Base-by-base conservation (phyloP, 116 monocot genomes). In the Iris pallida region DNA sequence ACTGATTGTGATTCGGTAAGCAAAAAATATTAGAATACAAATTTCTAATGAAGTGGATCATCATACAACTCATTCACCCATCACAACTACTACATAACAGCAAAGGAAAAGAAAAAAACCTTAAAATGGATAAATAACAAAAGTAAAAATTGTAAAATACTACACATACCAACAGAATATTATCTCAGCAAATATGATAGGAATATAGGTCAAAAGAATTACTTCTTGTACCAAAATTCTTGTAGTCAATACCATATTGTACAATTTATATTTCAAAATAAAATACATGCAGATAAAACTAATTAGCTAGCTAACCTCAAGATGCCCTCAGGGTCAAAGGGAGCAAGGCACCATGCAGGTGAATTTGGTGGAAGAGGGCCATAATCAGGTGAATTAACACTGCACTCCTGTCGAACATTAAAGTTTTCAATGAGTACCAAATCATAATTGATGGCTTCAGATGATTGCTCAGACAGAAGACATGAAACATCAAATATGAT, bases 371-470 rank as follows among this genome's bases (percentile, higher is more conserved):
- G 85, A 19, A 75, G 72, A 40, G 85, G 78, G 3, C 85, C 85
- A 85, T 85, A 85, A 78, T 81, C 85, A 57, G 85, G 85, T 55
- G 85, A 85, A 54, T 81, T 85, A n/a, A 78, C 60, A 76, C 85
- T 85, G 62, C 85, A 85, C 59, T 81, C 81, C 85, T 85, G n/a
- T 20, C 43, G 18, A 72, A 77, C 55, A 44, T 56, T 16, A 12
- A 58, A 17, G 16, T 42, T 58, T 49, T 15, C 57, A 18, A 41
- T 8, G 13, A 44, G 47, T 0, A 52, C 7, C 60, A 45, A 43
- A 53, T 6, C 65, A 49, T 6, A 11, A 8, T 6, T 4, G 18
- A 63, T 16, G 17, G 44, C 6, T 14, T 10, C 8, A 52, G 15
- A 42, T 7, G 43, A 18, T 12, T 65, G 16, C 5, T 5, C 17